phyloP scores from a whole-genome alignment of 1,284 basidiomycete genomes.

The Tilletia walkeri region DNA sequence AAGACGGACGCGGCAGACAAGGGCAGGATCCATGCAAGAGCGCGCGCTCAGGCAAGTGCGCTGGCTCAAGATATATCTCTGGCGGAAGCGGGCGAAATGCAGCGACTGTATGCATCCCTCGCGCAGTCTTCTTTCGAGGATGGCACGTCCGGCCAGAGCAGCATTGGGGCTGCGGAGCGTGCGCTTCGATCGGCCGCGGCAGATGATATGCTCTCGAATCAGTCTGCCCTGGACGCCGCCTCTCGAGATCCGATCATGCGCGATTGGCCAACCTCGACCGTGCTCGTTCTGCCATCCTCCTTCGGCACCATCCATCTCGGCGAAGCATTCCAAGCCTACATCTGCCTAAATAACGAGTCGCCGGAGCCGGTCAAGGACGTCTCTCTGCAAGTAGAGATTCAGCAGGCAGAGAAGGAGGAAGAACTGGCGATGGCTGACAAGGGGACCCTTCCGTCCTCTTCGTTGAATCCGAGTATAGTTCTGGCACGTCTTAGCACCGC shows the following conservation, averaged over 20 bases:
- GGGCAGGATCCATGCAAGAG: neutral
- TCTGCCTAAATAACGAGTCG: constrained; percentile 50
- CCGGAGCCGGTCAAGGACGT: constrained; percentile 29
- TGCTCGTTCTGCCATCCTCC: constrained; percentile 33
- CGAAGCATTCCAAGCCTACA: constrained; percentile 49
- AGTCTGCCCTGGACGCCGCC: neutral
- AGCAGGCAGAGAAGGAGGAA: constrained; percentile 23
- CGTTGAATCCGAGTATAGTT: constrained; percentile 1
- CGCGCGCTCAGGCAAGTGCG: constrained; percentile 1
- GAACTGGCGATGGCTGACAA: constrained; percentile 22
- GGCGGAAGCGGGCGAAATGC: neutral
- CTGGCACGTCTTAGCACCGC: constrained; percentile 15
- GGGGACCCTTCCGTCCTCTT: neutral
- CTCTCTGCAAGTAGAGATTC: constrained; percentile 47
- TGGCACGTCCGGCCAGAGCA: neutral
- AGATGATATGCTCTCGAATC: constrained; percentile 20
- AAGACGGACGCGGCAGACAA: neutral
- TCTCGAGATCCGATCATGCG: constrained; percentile 11
- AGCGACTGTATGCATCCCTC: constrained; percentile 5
- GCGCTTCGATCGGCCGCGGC: neutral
- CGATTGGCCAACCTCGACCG: constrained; percentile 23
- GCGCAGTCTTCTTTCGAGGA: neutral
- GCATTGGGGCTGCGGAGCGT: constrained; percentile 5
- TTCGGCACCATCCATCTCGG: constrained; percentile 47
- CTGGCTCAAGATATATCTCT: constrained; percentile 12